Conservation (phyloP, 805 yeast species). For the Vanderwaltozyma tropicalis region DNA sequence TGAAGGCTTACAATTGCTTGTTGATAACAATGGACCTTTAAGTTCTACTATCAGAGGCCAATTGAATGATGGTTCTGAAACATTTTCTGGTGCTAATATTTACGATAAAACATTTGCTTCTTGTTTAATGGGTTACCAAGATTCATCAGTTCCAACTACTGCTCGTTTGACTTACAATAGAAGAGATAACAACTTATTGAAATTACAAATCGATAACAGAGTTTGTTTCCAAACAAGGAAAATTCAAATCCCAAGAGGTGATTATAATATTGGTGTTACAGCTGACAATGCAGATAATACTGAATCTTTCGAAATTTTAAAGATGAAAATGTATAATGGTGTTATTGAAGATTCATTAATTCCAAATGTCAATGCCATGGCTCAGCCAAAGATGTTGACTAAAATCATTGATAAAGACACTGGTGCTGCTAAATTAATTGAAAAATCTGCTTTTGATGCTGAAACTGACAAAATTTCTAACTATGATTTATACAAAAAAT, state of each 20-base stretch:
- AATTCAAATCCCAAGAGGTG: constrained; percentile 34
- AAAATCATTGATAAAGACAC: constrained; percentile 31
- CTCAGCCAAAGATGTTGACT: constrained; percentile 37
- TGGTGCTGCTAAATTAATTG: constrained; percentile 26
- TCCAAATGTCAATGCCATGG: constrained; percentile 41
- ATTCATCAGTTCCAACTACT: constrained; percentile 60
- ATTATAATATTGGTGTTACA: constrained; percentile 43
- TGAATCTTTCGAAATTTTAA: constrained; percentile 58
- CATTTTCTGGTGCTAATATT: constrained; percentile 17
- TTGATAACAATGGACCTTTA: constrained; percentile 41
- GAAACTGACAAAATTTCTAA: constrained; percentile 16
- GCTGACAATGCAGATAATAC: constrained; percentile 36
- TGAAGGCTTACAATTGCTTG: constrained; percentile 54
- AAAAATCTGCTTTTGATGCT: constrained; percentile 18
- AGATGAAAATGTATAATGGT: constrained; percentile 44
- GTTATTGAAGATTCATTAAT: constrained; percentile 47
- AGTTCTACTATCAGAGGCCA: constrained; percentile 48
- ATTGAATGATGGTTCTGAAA: constrained; percentile 46
- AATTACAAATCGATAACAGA: constrained; percentile 63
- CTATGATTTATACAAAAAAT: constrained; percentile 20
- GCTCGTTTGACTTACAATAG: constrained; percentile 52
- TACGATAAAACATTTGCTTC: constrained; percentile 38
- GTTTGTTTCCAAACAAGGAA: constrained; percentile 57
- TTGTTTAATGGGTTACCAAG: constrained; percentile 51
- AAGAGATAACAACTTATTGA: constrained; percentile 34